Evolutionary conservation across 768 basidiomycete species (phyloP), one percentile per base, ranked within the genome.

Genomic region (Mycena latifolia): DNA sequence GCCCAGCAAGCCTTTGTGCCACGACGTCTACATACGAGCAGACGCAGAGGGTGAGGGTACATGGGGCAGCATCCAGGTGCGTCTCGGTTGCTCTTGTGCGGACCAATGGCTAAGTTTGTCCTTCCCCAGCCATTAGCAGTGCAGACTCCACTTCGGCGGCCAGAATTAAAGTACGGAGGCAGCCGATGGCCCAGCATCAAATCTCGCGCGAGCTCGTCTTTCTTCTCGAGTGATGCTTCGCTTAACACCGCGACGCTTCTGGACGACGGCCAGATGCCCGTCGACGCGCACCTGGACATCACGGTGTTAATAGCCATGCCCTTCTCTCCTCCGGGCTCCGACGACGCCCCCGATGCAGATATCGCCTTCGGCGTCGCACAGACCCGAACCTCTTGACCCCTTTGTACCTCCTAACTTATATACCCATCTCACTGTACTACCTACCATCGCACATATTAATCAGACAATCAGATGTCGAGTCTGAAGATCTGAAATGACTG

Each of bases 261-360:
- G 12, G 51, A 54, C 2, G 55, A 37, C 28, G 15, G 17, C 47
- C n/a, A 43, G 50, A 29, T 28, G 9, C 17, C 22, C 29, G n/a
- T 27, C 43, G 41, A 22, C n/a, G 41, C n/a, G 39, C 63, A 54
- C 15, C 63, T 65, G 41, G 56, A 39, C 0, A 59, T 59, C 18
- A 43, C 63, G 18, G 55, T 65, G 14, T 43, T 65, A 9, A 59
- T 65, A 24, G 39, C 63, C 47, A 64, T 64, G 63, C 63, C 63
- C 28, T n/a, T 53, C 20, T 43, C 50, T 28, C 41, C 31, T 39
- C 17, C 12, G 24, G 45, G 22, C 45, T 46, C 22, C 8, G 45
- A 45, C 29, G 2, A 33, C 29, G 33, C 43, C 31, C 11, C 43
- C 17, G 55, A 37, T 20, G 18, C 9, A 11, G 33, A 59, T 39